A percentile compares a stretch with the other conserved stretches of the same genome.
These are phyloP conservation scores for Mycena latifolia DNA, from an alignment of 768 basidiomycete genomes.

Conservation along the genomic window DNA sequence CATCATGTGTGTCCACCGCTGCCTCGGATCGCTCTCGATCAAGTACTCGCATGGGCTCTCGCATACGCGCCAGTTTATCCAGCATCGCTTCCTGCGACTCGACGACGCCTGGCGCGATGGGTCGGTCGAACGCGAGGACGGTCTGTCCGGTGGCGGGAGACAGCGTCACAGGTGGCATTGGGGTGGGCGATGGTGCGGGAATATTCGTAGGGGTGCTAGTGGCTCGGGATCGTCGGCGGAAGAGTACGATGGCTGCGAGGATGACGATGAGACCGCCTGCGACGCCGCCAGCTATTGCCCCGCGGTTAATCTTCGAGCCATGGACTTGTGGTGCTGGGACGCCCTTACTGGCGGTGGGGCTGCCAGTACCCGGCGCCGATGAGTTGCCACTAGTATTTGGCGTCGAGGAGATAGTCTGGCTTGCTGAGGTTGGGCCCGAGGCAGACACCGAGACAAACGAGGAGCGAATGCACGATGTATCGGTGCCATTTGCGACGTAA, in stretches of 20 bases:
- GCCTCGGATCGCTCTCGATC: neutral
- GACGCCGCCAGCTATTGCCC: neutral
- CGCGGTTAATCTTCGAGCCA: neutral
- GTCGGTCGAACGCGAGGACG: neutral
- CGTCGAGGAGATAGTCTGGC: too few relatives aligned
- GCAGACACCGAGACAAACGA: neutral
- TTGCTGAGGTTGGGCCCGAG: neutral
- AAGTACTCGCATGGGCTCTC: neutral
- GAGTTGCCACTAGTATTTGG: too few relatives aligned
- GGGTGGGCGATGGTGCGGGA: neutral
- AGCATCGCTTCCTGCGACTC: neutral
- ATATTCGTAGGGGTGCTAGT: neutral
- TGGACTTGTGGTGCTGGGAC: neutral
- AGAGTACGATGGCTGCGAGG: neutral
- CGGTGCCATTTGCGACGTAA: neutral
- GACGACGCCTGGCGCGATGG: neutral
- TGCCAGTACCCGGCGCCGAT: too few relatives aligned
- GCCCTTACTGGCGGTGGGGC: too few relatives aligned
- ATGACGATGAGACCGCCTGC: neutral
- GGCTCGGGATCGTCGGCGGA: neutral
- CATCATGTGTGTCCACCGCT: neutral
- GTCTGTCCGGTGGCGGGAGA: too few relatives aligned
- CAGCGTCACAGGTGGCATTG: neutral
- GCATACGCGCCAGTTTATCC: neutral
- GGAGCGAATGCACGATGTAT: neutral